A percentile compares a stretch with the other conserved stretches of the same genome.
These are phyloP conservation scores for Pythium phragmiticola DNA, from an alignment of 352 stramenopile genomes.

Conservation along the genomic window DNA sequence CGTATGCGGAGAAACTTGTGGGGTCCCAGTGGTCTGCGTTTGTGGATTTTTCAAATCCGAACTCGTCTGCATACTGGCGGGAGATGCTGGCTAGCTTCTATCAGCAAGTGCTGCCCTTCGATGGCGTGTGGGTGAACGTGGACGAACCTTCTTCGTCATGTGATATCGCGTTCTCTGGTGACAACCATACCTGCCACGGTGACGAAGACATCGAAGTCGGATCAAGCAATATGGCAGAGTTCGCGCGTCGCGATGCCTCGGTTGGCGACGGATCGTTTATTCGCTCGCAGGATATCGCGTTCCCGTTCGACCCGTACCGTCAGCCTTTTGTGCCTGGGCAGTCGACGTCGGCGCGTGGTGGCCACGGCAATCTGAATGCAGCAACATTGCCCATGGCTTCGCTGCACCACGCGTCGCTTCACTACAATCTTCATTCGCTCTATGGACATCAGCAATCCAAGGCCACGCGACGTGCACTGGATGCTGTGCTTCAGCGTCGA, in stretches of 20 bases:
- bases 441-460: constrained; percentile 72
- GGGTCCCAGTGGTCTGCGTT: constrained; percentile 66
- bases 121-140: constrained; percentile 84
- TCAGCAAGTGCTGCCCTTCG: constrained; percentile 57
- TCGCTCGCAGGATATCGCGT: constrained; percentile 64
- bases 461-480: constrained; percentile 46
- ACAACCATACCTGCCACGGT: constrained; percentile 3
- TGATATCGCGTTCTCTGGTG: constrained; percentile 33
- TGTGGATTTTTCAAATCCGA: constrained; percentile 85
- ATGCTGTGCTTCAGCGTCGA: constrained; percentile 51
- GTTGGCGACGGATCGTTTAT: constrained; percentile 39
- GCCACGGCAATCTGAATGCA: constrained; percentile 73
- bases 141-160: constrained; percentile 80
- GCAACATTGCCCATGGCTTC: constrained; percentile 75
- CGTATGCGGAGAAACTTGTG: constrained; percentile 66
- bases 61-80: constrained; percentile 63
- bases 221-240: background rate
- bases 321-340: constrained; percentile 75
- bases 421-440: constrained; percentile 88
- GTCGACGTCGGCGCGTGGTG: constrained; percentile 31
- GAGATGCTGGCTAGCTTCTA: constrained; percentile 67
- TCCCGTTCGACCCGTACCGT: constrained; percentile 80
- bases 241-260: background rate
- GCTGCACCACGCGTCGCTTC: constrained; percentile 61
- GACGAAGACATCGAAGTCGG: background rate